These are phyloP conservation scores for Tagetes erecta DNA, from an alignment of 129 eudicot species.

Conservation along the genomic window DNA sequence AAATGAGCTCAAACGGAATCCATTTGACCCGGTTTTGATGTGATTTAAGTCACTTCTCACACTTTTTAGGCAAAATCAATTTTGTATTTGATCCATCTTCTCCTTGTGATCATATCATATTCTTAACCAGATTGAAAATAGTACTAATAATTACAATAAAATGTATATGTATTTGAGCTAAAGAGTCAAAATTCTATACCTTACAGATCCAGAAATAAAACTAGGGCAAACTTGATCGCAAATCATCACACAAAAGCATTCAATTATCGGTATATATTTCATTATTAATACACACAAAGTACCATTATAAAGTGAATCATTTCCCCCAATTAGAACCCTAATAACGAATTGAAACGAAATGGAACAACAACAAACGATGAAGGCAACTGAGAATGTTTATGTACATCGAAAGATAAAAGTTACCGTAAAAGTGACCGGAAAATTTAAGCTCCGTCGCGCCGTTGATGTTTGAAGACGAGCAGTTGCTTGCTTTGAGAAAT, in stretches of 20 bases:
- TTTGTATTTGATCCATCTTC: too few relatives aligned
- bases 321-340: slow-evolving; percentile 12
- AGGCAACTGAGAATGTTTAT: background rate
- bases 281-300: too few relatives aligned
- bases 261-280: too few relatives aligned
- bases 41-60: too few relatives aligned
- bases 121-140: background rate
- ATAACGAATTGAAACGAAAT: background rate
- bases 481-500: background rate
- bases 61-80: too few relatives aligned
- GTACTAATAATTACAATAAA: background rate
- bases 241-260: background rate
- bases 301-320: background rate
- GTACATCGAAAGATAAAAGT: background rate
- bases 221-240: background rate
- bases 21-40: too few relatives aligned
- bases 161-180: background rate
- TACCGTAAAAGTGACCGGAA: slow-evolving; percentile 15
- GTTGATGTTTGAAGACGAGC: slow-evolving; percentile 9
- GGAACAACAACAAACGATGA: background rate
- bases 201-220: background rate
- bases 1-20: too few relatives aligned
- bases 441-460: background rate
- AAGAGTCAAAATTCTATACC: background rate
- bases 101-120: too few relatives aligned